A percentile compares a stretch with the other conserved stretches of the same genome.
Conservation (phyloP, 345 rosid genomes). For the Cardamine occulta region DNA sequence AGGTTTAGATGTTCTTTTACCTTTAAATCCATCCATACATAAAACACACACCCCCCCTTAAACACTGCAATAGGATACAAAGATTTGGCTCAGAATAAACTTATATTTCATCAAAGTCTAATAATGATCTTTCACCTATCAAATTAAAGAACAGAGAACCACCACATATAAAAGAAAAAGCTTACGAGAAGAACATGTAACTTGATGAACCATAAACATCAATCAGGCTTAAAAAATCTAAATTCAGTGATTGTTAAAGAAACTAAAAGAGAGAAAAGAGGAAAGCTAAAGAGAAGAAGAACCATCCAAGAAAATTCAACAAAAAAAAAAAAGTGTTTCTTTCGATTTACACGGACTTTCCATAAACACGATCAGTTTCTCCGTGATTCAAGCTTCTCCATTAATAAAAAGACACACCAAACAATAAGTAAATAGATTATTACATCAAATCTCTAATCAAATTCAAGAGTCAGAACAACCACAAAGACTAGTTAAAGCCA, state of each 20-base stretch:
- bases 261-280: constrained; percentile 20
- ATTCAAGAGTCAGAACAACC: constrained; percentile 28
- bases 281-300: constrained; percentile 29
- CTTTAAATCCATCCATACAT: constrained; percentile 77
- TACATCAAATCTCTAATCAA: neutral
- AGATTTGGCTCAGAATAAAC: neutral
- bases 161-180: neutral
- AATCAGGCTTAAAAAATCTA: constrained; percentile 6
- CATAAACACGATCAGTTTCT: constrained; percentile 34
- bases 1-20: constrained; percentile 54
- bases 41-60: constrained; percentile 14
- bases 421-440: neutral
- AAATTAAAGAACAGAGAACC: constrained; percentile 9
- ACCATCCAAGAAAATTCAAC: constrained; percentile 11
- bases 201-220: constrained; percentile 13
- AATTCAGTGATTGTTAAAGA: constrained; percentile 14
- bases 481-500: neutral
- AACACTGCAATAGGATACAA: constrained; percentile 31
- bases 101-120: constrained; percentile 9
- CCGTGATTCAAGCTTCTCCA: constrained; percentile 45
- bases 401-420: neutral
- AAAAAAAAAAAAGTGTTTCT: neutral
- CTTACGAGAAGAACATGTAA: constrained; percentile 32
- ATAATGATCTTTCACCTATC: neutral
- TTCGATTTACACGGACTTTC: constrained; percentile 44